Evolutionary conservation across 805 yeast species (phyloP), one percentile per base, ranked within the genome.

Genomic region (Lachancea quebecensis): DNA sequence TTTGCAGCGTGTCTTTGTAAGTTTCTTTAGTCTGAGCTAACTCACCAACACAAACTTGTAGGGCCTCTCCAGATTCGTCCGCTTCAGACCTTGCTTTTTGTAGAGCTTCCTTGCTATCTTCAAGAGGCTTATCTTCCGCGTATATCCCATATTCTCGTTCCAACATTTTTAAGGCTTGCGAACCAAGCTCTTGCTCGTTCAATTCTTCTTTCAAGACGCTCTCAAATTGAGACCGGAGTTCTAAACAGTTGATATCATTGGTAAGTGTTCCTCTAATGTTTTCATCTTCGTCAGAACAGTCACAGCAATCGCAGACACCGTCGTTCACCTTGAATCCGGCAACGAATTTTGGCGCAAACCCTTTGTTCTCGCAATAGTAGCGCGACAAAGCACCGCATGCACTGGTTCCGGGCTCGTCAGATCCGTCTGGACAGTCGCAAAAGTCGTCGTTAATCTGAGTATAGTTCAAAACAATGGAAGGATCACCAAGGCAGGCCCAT

Each of bases 381-480:
- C 45, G 45, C 16, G 51, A 48, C 30, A 29, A 39, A 53, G 41
- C 49, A 14, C 64, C 57, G 63, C 98, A 91, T 0, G 96, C 96
- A 34, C 82, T 69, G 0, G 98, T 91, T 0, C 97, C 97, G 0
- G 97, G 96, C 63, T 93, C 98, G 67, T 93, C 99, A 4, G 90
- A 80, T 0, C 98, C 98, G 66, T 93, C 99, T 0, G 97, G 97
- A 68, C 98, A 91, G 58, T 93, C 98, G 66, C 98, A 91, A 58
- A 74, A 82, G 55, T 89, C 84, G 63, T 93, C 97, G 61, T 91
- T 91, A 54, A 91, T 74, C 57, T 81, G 85, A 32, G 68, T 68
- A 42, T 70, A 69, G 35, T 81, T 70, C 15, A 91, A 65, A 16
- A 69, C 70, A 4, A 88, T 77, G n/a, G 77, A 74, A 0, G 93